Conservation (phyloP, 2,329 filamentous ascomycete genomes). For the Cladosporium sp. region DNA sequence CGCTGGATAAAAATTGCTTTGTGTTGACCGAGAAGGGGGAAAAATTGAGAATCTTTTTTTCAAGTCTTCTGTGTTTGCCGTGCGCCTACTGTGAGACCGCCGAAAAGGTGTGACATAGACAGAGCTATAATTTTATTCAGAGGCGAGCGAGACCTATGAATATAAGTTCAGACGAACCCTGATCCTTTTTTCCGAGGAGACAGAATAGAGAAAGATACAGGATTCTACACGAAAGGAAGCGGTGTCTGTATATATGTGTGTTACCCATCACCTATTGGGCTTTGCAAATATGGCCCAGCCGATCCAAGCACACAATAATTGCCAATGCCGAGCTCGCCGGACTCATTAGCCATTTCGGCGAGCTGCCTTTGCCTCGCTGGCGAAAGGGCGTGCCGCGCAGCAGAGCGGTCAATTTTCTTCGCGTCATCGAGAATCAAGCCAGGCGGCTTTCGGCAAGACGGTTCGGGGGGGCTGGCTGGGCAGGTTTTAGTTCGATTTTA, state of each 20-base stretch:
- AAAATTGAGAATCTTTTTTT: background rate
- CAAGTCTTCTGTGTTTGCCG: background rate
- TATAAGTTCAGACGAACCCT: background rate
- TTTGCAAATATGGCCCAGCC: background rate
- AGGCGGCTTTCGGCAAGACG: background rate
- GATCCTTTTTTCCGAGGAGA: too few species aligned
- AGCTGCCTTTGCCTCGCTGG: background rate
- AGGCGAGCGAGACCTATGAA: background rate
- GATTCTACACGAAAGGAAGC: background rate
- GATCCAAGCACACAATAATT: background rate
- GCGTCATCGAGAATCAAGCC: conserved; percentile 3
- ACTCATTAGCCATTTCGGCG: background rate
- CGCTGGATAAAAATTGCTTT: background rate
- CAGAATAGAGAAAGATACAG: background rate
- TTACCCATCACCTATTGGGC: background rate
- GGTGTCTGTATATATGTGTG: background rate
- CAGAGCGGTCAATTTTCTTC: conserved; percentile 7
- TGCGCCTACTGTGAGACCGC: conserved; percentile 8
- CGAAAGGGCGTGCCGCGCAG: background rate
- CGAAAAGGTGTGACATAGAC: conserved; percentile 8
- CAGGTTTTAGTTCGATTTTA: background rate
- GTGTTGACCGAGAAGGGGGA: background rate
- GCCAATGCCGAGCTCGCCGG: background rate
- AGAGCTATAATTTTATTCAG: background rate
- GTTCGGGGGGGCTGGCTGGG: background rate